Percentiles rank a stretch among this genome's conserved stretches.
Evolutionary conservation across 2,329 filamentous ascomycete species (phyloP).

Genomic region (Penicillium palitans): DNA sequence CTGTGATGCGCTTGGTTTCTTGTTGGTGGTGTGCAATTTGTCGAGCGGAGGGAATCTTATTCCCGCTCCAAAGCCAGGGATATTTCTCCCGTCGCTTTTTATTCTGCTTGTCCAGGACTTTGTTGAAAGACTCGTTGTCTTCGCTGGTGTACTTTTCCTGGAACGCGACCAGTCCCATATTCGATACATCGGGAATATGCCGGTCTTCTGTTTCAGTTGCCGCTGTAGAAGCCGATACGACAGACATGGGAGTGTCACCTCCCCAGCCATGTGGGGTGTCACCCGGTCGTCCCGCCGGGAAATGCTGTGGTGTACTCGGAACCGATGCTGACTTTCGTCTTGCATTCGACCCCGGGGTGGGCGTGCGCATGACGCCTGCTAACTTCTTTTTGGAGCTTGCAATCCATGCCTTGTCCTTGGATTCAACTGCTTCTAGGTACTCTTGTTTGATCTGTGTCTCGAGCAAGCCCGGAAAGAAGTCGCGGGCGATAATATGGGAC

Average conservation of each 20-base stretch:
- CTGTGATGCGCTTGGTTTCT: slow-evolving; percentile 70
- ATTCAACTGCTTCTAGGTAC: slow-evolving; percentile 87
- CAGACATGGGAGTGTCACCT: slow-evolving; percentile 72
- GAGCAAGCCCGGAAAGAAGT: slow-evolving; percentile 91
- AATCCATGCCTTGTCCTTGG: slow-evolving; percentile 83
- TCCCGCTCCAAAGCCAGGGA: slow-evolving; percentile 83
- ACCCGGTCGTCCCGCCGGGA: slow-evolving; percentile 13
- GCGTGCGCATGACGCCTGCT: slow-evolving; percentile 74
- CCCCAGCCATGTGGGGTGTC: slow-evolving; percentile 53
- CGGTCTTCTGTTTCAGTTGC: slow-evolving; percentile 39
- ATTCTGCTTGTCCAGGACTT: slow-evolving; percentile 87
- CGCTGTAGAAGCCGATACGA: slow-evolving; percentile 44
- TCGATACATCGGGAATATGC: slow-evolving; percentile 62
- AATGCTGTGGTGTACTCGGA: slow-evolving; percentile 59
- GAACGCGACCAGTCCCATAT: slow-evolving; percentile 79
- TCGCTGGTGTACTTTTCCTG: slow-evolving; percentile 95
- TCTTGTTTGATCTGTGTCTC: slow-evolving; percentile 87
- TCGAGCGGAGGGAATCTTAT: slow-evolving; percentile 70
- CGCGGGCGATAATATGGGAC: slow-evolving; percentile 90
- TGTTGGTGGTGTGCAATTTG: slow-evolving; percentile 57
- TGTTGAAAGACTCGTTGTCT: slow-evolving; percentile 96
- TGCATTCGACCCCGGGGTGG: slow-evolving; percentile 62
- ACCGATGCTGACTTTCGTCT: slow-evolving; percentile 19
- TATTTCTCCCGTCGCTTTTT: slow-evolving; percentile 80
- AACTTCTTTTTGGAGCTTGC: slow-evolving; percentile 72